Evolutionary conservation across 805 yeast species (phyloP).

Genomic region (Starmerella sirachaensis): DNA sequence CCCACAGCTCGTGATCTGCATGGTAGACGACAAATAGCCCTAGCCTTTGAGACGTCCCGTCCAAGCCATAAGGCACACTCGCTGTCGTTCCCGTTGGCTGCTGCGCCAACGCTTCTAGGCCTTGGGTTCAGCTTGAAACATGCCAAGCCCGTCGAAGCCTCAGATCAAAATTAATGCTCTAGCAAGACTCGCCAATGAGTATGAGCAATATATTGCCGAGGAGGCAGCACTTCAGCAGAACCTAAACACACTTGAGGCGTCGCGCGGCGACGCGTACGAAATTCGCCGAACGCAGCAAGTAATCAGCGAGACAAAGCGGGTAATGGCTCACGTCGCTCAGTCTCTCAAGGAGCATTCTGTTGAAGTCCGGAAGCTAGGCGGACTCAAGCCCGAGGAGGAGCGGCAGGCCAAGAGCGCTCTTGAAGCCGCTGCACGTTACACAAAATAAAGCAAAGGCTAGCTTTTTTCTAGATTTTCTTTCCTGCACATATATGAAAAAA

Average conservation of each 20-base stretch:
- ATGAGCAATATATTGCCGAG: constrained; percentile 47
- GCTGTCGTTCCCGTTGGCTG: no score
- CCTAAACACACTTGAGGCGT: constrained; percentile 38
- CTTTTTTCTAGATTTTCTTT: neutral
- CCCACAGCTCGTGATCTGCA: no score
- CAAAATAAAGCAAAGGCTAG: neutral
- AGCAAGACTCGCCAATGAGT: constrained; percentile 57
- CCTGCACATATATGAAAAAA: neutral
- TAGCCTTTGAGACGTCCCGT: no score
- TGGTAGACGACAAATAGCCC: no score
- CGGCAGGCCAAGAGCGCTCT: constrained; percentile 17
- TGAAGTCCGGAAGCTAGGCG: constrained; percentile 19
- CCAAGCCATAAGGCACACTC: no score
- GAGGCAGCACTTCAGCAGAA: constrained; percentile 39
- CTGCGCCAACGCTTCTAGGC: no score
- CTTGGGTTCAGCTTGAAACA: constrained; percentile 2
- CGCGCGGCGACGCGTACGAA: constrained; percentile 50
- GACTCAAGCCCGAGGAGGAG: constrained; percentile 23
- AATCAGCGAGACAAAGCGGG: constrained; percentile 41
- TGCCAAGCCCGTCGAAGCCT: constrained; percentile 57
- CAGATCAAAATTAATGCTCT: constrained; percentile 64
- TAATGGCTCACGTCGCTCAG: constrained; percentile 38
- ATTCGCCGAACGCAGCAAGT: constrained; percentile 40
- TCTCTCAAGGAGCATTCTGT: constrained; percentile 30
- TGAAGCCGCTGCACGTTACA: constrained; percentile 32